These are phyloP conservation scores for Diaporthe nobilis DNA, from an alignment of 2,329 filamentous ascomycete species.

Conservation along the genomic window DNA sequence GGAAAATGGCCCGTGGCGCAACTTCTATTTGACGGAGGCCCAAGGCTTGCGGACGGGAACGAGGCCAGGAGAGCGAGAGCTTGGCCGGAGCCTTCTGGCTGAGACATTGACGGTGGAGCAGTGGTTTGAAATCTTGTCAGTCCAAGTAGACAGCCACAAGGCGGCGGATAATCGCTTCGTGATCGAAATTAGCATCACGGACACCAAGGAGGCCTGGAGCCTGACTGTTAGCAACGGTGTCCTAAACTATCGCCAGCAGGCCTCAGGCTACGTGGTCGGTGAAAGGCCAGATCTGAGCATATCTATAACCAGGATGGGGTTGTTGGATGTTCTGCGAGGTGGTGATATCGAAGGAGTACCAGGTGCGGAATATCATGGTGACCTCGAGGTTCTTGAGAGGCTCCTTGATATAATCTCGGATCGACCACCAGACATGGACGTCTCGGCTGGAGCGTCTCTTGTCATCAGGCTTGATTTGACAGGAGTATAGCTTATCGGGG, in stretches of 20 bases:
- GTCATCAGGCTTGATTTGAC: neutral
- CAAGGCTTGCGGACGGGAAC: conserved; percentile 45
- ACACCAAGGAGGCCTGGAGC: conserved; percentile 19
- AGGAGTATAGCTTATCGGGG: neutral
- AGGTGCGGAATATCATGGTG: neutral
- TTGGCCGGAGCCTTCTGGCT: conserved; percentile 1
- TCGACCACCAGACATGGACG: neutral
- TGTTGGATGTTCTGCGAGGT: conserved; percentile 30
- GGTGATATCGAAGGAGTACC: conserved; percentile 12
- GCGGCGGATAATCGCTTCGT: neutral
- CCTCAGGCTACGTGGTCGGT: neutral
- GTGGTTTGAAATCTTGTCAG: conserved; percentile 22
- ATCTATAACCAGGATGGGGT: neutral
- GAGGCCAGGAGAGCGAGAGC: neutral
- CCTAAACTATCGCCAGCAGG: conserved; percentile 4
- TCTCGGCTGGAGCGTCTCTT: neutral
- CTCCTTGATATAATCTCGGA: conserved; percentile 9
- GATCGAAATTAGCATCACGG: conserved; percentile 16
- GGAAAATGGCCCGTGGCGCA: conserved; percentile 58
- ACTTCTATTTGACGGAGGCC: conserved; percentile 54
- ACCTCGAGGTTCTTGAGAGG: neutral
- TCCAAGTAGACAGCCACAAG: conserved; percentile 25
- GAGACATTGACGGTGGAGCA: conserved; percentile 17
- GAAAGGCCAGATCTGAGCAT: conserved; percentile 9
- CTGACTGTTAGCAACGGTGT: conserved; percentile 35